Evolutionary conservation across 305 asterid genomes (phyloP).

Genomic region (Salvia sclarea): DNA sequence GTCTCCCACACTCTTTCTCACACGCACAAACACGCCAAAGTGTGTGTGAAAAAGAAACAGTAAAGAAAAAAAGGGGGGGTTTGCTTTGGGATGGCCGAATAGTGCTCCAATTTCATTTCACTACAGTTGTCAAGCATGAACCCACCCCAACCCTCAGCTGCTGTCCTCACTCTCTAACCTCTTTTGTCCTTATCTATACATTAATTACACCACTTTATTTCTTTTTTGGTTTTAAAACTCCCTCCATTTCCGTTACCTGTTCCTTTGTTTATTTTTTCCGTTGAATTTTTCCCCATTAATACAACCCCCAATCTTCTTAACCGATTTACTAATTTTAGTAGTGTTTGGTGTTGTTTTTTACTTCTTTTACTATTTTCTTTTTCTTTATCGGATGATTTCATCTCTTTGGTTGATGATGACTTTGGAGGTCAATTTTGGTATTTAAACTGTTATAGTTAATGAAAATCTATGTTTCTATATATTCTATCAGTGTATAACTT

Average conservation of each 20-base stretch:
- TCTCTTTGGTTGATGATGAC: not conserved
- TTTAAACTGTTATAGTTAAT: no score
- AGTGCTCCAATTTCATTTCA: conserved; percentile 34
- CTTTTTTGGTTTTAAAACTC: conserved; percentile 24
- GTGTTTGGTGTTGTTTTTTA: not conserved
- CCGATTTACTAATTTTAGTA: conserved; percentile 28
- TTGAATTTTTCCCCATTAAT: not conserved
- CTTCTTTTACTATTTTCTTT: no score
- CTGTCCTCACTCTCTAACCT: conserved; percentile 36
- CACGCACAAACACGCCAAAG: conserved; percentile 32
- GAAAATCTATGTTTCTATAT: no score
- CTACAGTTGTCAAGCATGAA: conserved; percentile 38
- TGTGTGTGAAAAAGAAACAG: conserved; percentile 21
- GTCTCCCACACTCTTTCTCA: conserved; percentile 27
- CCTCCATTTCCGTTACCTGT: conserved; percentile 35
- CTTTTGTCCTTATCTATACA: conserved; percentile 37
- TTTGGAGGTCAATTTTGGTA: not conserved
- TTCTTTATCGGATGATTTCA: not conserved
- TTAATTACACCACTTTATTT: conserved; percentile 5
- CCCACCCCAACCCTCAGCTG: conserved; percentile 4
- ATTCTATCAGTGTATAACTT: no score
- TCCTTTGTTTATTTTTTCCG: conserved; percentile 21
- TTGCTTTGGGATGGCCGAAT: conserved; percentile 38
- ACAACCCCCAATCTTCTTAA: not conserved
- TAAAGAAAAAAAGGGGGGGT: conserved; percentile 1